Evolutionary conservation across 2,329 filamentous ascomycete species (phyloP), one percentile per base, ranked within the genome.

Genomic region (Fusarium nygamai): DNA sequence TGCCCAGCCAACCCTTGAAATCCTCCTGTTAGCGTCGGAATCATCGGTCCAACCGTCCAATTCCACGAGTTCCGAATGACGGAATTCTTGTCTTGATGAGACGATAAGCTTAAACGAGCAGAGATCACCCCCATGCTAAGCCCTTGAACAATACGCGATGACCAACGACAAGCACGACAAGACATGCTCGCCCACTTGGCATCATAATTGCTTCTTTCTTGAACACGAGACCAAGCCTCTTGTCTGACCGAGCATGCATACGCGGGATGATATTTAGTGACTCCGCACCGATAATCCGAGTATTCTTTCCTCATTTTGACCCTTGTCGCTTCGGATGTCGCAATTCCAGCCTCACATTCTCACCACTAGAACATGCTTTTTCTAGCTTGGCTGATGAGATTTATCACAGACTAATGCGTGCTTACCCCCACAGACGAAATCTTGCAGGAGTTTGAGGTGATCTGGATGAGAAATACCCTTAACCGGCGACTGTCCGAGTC

Each of bases 241-340:
- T 51, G 27, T 56, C 59, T 43, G 36, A 41, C 48, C 22, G 36
- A 24, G 59, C 59, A 22, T 57, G 20, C 59, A 44, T 44, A 22
- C 59, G 47, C n/a, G 38, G 29, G 36, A 41, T 39, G 41, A 8
- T 33, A 47, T 31, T 36, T 20, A 39, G 17, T 8, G 29, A 24
- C 56, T 61, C 69, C 51, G 36, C 51, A 67, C 62, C 72, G 71
- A 59, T 20, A 38, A 36, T 59, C 71, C 63, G 53, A 31, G 39
- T 24, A 22, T 34, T 14, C n/a, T 56, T 29, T n/a, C n/a, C 36
- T 27, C 39, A 29, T 41, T 34, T 39, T 27, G 4, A 59, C 24
- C 61, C 71, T 61, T 64, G 54, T 60, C 60, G 29, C 36, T 65
- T 69, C 72, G 72, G 71, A 74, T 74, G 60, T 74, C 72, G 71